phyloP scores from a whole-genome alignment of 441 rosid species.

The Lagerstroemia fauriei region DNA sequence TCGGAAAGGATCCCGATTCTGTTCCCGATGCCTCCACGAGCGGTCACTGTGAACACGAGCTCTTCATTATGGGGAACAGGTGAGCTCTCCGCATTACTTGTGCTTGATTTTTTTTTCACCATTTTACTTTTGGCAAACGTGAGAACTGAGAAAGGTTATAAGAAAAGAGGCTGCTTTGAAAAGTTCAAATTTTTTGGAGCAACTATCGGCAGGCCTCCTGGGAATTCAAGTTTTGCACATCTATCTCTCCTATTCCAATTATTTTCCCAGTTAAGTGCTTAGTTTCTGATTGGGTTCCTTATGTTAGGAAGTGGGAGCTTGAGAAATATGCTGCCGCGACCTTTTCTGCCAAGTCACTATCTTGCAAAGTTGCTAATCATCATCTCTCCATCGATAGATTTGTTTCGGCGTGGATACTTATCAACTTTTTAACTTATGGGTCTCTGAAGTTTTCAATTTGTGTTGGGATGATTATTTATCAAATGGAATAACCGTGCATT shows the following conservation, averaged over 20 bases:
- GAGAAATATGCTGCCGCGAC: no score
- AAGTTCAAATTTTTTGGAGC: not conserved
- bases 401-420: no score
- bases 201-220: not conserved
- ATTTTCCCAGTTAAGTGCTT: not conserved
- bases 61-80: slow-evolving; percentile 73
- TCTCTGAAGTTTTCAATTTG: no score
- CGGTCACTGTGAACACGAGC: slow-evolving; percentile 69
- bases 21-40: slow-evolving; percentile 40
- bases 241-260: not conserved
- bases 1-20: slow-evolving; percentile 49
- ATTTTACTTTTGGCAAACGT: not conserved
- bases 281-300: not conserved
- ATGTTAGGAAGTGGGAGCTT: not conserved
- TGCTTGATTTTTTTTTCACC: not conserved
- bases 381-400: no score
- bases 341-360: no score
- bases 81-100: slow-evolving; percentile 23
- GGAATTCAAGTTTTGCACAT: not conserved
- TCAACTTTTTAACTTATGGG: no score
- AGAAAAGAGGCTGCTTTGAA: not conserved
- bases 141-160: not conserved
- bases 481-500: slow-evolving; percentile 12
- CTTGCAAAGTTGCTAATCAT: no score
- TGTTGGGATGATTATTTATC: not conserved